Evolutionary conservation across 495 filamentous ascomycete species (phyloP), one percentile per base, ranked within the genome.

Genomic region (Aspergillus nanangensis): DNA sequence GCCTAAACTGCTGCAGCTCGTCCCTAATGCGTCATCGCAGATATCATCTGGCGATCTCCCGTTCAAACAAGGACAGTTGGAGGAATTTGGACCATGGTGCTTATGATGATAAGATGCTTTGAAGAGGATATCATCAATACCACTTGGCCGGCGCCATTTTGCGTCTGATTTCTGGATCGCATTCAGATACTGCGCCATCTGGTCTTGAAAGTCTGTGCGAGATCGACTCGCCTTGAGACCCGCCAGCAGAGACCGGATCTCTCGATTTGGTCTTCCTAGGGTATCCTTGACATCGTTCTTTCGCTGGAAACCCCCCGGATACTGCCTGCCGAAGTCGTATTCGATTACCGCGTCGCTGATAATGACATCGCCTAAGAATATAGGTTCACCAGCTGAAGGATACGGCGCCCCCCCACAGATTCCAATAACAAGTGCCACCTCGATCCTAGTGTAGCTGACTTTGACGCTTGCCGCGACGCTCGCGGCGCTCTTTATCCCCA

Each of bases 361-460:
- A 17, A 75, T 55, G 0, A 75, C 66, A 46, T 77, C 71, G 5
- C 73, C 71, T 1, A 75, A 61, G 11, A 69, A 38, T 3, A 67
- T 47, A 14, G 62, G 53, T 4, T 50, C 41, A 14, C 18, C 29
- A 4, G 29, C 23, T 8, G 44, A 14, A 11, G 41, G 29, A 15
- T n/a, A 44, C 13, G 63, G 59, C 3, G 53, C 52, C 4, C 58
- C 63, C 3, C 63, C 61, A 38, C 62, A 67, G 34, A 67, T 58
- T 18, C 59, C 57, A 31, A 60, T 51, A 24, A 62, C 43, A 15
- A 62, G 17, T 19, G 41, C 58, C 19, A 62, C 36, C 33, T 53
- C 37, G 19, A 58, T 44, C 2, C 39, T 21, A 7, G 29, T 25
- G 38, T 57, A 72, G 46, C 67, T 72, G 20, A 49, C 41, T 15